A percentile compares a stretch with the other conserved stretches of the same genome.
These are phyloP conservation scores for Golubevia sp. DNA, from an alignment of 1,284 basidiomycete genomes.

Conservation along the genomic window DNA sequence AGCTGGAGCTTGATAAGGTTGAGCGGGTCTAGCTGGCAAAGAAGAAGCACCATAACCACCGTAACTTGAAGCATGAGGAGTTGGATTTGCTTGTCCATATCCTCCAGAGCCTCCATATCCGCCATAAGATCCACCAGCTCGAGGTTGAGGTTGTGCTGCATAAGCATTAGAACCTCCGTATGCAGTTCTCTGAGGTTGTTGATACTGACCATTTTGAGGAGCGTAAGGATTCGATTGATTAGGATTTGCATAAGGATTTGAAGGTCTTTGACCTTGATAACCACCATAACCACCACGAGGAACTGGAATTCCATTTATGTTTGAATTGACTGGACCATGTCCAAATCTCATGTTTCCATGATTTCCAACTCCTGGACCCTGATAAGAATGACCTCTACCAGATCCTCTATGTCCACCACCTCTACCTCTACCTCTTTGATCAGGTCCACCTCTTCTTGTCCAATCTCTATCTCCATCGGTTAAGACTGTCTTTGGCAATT, in stretches of 20 bases:
- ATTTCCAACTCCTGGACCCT: background rate
- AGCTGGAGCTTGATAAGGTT: background rate
- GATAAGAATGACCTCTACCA: conserved; percentile 18
- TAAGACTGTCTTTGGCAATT: conserved; percentile 70
- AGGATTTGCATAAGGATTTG: background rate
- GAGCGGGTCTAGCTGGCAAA: background rate
- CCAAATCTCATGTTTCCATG: background rate
- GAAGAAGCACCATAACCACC: background rate
- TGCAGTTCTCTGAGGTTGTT: background rate
- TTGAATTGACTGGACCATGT: background rate
- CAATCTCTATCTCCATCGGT: conserved; percentile 76
- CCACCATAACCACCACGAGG: background rate
- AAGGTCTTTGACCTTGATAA: background rate
- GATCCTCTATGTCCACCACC: conserved; percentile 31
- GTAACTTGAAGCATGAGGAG: background rate
- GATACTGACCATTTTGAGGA: background rate
- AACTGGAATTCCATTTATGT: background rate
- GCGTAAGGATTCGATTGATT: background rate
- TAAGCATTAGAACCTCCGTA: background rate
- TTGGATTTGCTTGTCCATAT: background rate
- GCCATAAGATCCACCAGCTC: too few relatives aligned
- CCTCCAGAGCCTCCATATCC: background rate
- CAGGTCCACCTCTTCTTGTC: conserved; percentile 65
- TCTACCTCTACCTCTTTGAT: conserved; percentile 58
- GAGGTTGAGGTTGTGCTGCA: background rate